Percentiles rank a stretch among this genome's conserved stretches.
These are phyloP conservation scores for Sergeia podlipaevii DNA, from an alignment of 208 protist genomes.

Conservation along the genomic window DNA sequence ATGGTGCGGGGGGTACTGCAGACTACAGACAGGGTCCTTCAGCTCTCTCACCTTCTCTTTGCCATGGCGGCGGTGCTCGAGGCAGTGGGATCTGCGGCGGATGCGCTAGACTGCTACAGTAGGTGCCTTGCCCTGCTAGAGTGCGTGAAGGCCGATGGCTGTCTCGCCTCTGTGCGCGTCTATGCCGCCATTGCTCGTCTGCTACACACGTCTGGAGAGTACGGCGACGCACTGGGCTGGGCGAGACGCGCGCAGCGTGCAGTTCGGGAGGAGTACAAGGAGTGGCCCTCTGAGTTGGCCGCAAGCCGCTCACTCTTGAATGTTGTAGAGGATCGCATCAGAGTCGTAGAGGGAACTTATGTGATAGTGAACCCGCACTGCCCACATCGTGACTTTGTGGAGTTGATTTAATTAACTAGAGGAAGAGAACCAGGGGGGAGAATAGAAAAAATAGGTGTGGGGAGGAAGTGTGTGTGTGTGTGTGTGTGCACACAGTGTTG, in stretches of 20 bases:
- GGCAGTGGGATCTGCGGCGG: slow-evolving; percentile 17
- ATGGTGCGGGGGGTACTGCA: slow-evolving; percentile 12
- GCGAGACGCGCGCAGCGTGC: slow-evolving; percentile 21
- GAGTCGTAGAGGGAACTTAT: slow-evolving; percentile 38
- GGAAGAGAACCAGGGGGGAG: neutral
- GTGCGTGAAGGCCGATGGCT: slow-evolving; percentile 18
- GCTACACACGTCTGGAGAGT: slow-evolving; percentile 35
- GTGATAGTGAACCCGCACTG: slow-evolving; percentile 28
- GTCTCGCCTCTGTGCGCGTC: slow-evolving; percentile 26
- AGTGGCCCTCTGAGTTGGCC: slow-evolving; percentile 34
- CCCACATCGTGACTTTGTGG: slow-evolving; percentile 3
- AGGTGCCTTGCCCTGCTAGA: slow-evolving; percentile 49
- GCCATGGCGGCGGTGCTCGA: slow-evolving; percentile 36
- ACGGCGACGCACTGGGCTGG: slow-evolving; percentile 49
- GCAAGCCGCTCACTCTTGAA: slow-evolving; percentile 19
- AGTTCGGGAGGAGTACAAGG: slow-evolving; percentile 27
- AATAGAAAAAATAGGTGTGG: no score
- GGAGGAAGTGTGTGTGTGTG: no score
- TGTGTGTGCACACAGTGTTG: no score
- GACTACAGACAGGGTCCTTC: slow-evolving; percentile 5
- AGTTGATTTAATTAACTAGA: slow-evolving; percentile 6
- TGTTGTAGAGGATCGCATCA: slow-evolving; percentile 25
- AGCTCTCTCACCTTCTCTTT: slow-evolving; percentile 24
- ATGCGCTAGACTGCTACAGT: slow-evolving; percentile 36
- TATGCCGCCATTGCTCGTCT: slow-evolving; percentile 37